phyloP scores from a whole-genome alignment of 2,329 filamentous ascomycete genomes.

The Ramularia collo-cygni region DNA sequence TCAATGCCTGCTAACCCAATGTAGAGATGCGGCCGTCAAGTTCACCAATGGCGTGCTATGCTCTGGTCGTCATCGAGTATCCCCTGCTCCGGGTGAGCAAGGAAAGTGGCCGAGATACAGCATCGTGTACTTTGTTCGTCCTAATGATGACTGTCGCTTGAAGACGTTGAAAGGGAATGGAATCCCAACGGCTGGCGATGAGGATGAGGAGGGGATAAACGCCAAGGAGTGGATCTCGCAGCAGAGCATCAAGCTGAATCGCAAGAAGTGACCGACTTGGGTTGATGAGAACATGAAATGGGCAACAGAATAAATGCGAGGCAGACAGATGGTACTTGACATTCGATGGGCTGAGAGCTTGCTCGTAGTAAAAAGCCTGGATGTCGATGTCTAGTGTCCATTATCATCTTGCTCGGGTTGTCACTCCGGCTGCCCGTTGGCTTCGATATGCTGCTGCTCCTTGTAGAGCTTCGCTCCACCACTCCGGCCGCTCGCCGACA shows the following conservation, averaged over 20 bases:
- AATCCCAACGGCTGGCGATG: slow-evolving; percentile 23
- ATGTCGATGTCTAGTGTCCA: no score
- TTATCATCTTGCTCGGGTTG: no score
- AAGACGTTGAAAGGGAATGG: slow-evolving; percentile 31
- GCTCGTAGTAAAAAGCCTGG: no score
- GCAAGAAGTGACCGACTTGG: background rate
- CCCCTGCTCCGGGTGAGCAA: slow-evolving; percentile 44
- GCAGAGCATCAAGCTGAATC: slow-evolving; percentile 31
- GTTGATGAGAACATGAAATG: no score
- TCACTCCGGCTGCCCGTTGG: no score
- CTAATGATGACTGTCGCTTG: slow-evolving; percentile 42
- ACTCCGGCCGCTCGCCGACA: no score
- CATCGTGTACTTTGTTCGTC: slow-evolving; percentile 50
- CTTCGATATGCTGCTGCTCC: background rate
- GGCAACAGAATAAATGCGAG: no score
- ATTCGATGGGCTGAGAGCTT: no score
- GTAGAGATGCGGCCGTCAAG: slow-evolving; percentile 39
- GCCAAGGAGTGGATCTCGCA: slow-evolving; percentile 39
- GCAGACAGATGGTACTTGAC: no score
- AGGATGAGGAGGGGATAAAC: slow-evolving; percentile 31
- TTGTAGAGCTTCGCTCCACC: no score
- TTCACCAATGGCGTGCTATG: slow-evolving; percentile 39
- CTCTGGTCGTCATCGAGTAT: slow-evolving; percentile 44
- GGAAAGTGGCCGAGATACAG: slow-evolving; percentile 42
- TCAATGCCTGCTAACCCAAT: no score